Evolutionary conservation across 164 flowering plant species (phyloP).

Genomic region (Aristolochia californica): DNA sequence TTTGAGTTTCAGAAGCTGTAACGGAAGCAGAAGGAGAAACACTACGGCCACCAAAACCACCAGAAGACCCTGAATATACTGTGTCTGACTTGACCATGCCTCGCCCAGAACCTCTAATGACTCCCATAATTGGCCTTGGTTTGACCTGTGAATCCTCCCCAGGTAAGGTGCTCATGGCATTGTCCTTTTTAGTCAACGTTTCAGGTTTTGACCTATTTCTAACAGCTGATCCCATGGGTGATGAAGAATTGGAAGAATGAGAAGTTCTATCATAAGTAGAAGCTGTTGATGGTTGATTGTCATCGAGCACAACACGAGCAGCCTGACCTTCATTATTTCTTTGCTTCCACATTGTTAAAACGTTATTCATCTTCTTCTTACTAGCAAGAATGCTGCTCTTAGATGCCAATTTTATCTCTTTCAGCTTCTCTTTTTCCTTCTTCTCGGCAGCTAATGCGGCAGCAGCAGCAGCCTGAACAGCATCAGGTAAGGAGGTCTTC

Average conservation of each 20-base stretch:
- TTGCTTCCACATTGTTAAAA: slow-evolving; percentile 95
- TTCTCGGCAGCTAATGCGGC: slow-evolving; percentile 99
- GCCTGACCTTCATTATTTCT: slow-evolving; percentile 93
- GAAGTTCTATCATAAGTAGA: slow-evolving; percentile 37
- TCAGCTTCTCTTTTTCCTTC: slow-evolving; percentile 84
- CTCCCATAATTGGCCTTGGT: slow-evolving; percentile 69
- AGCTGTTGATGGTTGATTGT: slow-evolving; percentile 22
- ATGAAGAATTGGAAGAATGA: neutral
- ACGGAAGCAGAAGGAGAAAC: slow-evolving; percentile 18
- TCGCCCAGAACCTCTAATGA: slow-evolving; percentile 78
- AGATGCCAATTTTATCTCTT: slow-evolving; percentile 85
- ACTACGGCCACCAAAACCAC: slow-evolving; percentile 6
- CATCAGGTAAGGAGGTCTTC: slow-evolving; percentile 82
- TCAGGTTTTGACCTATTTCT: slow-evolving; percentile 48
- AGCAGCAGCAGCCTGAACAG: slow-evolving; percentile 96
- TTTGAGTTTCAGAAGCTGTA: slow-evolving; percentile 24
- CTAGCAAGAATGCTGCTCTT: slow-evolving; percentile 86
- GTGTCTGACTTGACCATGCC: slow-evolving; percentile 64
- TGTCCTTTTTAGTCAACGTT: slow-evolving; percentile 28
- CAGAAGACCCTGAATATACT: slow-evolving; percentile 31
- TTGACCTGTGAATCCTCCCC: slow-evolving; percentile 35
- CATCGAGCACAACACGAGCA: slow-evolving; percentile 72
- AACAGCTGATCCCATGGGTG: slow-evolving; percentile 19
- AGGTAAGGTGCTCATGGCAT: slow-evolving; percentile 19
- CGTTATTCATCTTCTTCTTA: slow-evolving; percentile 96